Evolutionary conservation across 192 early-diverging fungal genomes (phyloP).

Genomic region (Hyaloraphidium curvatum): DNA sequence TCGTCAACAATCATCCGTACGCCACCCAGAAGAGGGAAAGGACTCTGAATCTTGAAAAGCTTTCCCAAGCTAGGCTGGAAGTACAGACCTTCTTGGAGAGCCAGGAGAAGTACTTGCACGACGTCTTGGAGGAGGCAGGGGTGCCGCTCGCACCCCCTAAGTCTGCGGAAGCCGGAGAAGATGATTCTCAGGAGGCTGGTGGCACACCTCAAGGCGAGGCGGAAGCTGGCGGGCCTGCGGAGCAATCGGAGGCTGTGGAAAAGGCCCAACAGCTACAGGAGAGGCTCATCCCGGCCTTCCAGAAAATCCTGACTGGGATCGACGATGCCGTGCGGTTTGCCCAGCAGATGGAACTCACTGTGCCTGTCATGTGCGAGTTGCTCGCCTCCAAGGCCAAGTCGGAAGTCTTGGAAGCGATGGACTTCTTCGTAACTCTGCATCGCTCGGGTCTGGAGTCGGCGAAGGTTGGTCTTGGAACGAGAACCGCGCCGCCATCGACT

Average conservation of each 20-base stretch:
- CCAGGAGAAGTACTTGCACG: no score
- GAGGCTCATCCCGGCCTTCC: neutral
- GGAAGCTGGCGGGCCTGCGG: constrained; percentile 4
- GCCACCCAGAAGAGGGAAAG: neutral
- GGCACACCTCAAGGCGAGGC: no score
- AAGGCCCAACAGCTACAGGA: constrained; percentile 6
- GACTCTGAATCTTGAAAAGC: constrained; percentile 6
- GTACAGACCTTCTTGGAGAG: no score
- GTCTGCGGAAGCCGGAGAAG: constrained; percentile 3
- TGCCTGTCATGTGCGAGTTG: constrained; percentile 60
- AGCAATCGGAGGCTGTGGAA: neutral
- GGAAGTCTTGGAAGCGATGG: constrained; percentile 92
- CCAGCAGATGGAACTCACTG: constrained; percentile 51
- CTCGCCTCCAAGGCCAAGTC: constrained; percentile 73
- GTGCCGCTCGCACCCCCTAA: neutral
- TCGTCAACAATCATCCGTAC: constrained; percentile 75
- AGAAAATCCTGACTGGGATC: constrained; percentile 25
- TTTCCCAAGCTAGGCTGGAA: no score
- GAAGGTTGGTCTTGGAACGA: constrained; percentile 20
- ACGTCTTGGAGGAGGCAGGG: constrained; percentile 2
- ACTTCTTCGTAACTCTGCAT: constrained; percentile 73
- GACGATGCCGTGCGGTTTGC: constrained; percentile 45
- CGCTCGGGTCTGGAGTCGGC: constrained; percentile 71
- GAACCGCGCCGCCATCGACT: neutral
- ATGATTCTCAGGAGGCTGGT: no score